Conservation (phyloP, 768 basidiomycete genomes). For the Psilocybe cubensis region DNA sequence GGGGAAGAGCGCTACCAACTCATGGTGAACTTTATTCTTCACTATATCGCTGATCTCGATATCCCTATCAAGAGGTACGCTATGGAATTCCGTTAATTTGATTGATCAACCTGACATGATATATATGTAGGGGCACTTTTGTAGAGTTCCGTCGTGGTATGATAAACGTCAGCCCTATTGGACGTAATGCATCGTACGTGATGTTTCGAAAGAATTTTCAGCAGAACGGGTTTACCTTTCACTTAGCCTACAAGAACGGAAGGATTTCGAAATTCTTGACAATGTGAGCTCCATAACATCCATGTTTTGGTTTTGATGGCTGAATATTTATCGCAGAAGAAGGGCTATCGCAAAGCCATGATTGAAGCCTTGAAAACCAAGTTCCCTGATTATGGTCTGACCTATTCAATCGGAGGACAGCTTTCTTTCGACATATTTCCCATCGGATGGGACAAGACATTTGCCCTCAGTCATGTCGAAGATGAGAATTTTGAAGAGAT, state of each 20-base stretch:
- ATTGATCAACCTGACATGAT: neutral
- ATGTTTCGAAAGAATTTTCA: neutral
- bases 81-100: neutral
- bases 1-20: slow-evolving; percentile 94
- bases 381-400: slow-evolving; percentile 85
- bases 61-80: slow-evolving; percentile 89
- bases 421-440: slow-evolving; percentile 96
- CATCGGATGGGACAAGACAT: slow-evolving; percentile 97
- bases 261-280: slow-evolving; percentile 80
- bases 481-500: slow-evolving; percentile 91
- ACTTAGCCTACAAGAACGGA: slow-evolving; percentile 76
- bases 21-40: slow-evolving; percentile 90
- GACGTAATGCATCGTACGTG: slow-evolving; percentile 90
- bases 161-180: slow-evolving; percentile 97
- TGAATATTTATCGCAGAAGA: slow-evolving; percentile 38
- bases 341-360: slow-evolving; percentile 72
- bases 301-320: slow-evolving; percentile 29
- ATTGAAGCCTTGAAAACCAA: slow-evolving; percentile 78
- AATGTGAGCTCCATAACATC: slow-evolving; percentile 50
- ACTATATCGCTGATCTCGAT: slow-evolving; percentile 92
- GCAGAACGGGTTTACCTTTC: neutral
- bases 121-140: slow-evolving; percentile 76
- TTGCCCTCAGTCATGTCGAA: slow-evolving; percentile 79
- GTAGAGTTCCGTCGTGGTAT: slow-evolving; percentile 97
- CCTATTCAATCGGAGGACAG: slow-evolving; percentile 92